A percentile compares a stretch with the other conserved stretches of the same genome.
phyloP scores from a whole-genome alignment of 78 protist species.

The Dictyostelium citrinum region DNA sequence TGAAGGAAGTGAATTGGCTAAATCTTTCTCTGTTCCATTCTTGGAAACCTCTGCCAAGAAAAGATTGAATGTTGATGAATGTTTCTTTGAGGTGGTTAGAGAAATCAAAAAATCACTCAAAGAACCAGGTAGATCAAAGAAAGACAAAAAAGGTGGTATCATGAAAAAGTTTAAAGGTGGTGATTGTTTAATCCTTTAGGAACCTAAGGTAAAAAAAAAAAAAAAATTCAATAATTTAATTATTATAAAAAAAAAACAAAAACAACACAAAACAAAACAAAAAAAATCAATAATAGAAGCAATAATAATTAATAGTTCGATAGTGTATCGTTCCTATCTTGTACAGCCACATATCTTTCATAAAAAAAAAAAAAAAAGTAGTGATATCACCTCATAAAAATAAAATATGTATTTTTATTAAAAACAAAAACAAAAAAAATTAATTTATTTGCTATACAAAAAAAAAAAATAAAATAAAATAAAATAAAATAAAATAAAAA shows the following conservation, averaged over 20 bases:
- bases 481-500: no score
- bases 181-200: conserved; percentile 56
- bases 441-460: neutral
- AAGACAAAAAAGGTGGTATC: conserved; percentile 49
- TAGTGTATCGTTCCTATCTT: conserved; percentile 2
- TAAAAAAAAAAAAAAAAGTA: neutral
- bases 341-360: neutral
- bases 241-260: neutral
- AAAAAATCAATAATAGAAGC: neutral
- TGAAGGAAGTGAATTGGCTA: conserved; percentile 88
- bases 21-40: conserved; percentile 58
- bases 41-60: conserved; percentile 92
- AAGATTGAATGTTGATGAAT: conserved; percentile 92
- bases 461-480: no score
- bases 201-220: neutral
- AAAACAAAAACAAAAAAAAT: neutral
- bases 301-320: conserved; percentile 3
- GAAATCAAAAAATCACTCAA: conserved; percentile 71
- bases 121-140: conserved; percentile 63
- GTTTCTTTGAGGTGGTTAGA: conserved; percentile 86
- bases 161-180: conserved; percentile 66
- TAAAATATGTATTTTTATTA: neutral
- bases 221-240: neutral
- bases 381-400: neutral
- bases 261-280: neutral